phyloP scores from a whole-genome alignment of 2,329 filamentous ascomycete genomes.

The Colletotrichum liriopes region DNA sequence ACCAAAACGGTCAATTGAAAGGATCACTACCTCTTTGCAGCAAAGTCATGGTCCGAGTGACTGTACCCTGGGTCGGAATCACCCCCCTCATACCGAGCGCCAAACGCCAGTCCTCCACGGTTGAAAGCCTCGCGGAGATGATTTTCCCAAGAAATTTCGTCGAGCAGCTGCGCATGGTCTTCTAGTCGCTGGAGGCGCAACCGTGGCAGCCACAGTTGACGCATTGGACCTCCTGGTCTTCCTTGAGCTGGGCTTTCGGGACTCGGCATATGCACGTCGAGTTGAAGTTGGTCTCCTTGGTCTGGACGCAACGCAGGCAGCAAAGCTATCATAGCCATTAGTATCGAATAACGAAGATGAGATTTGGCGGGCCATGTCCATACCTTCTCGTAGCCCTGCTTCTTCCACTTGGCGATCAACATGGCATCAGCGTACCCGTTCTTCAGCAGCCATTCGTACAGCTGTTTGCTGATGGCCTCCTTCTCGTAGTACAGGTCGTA shows the following conservation, averaged over 20 bases:
- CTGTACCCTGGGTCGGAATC: conserved; percentile 11
- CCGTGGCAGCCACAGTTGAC: conserved; percentile 95
- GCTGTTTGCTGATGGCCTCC: conserved; percentile 90
- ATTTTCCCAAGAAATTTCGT: not conserved
- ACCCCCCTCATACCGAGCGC: conserved; percentile 25
- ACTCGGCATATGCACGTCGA: conserved; percentile 98
- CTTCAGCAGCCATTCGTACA: conserved; percentile 98
- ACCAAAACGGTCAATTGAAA: conserved; percentile 51
- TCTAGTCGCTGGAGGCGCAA: conserved; percentile 86
- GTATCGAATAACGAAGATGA: not conserved
- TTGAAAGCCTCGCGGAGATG: conserved; percentile 13
- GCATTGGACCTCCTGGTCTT: conserved; percentile 91
- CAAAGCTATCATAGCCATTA: conserved; percentile 74
- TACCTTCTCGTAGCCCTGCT: conserved; percentile 98
- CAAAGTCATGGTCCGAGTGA: conserved; percentile 35
- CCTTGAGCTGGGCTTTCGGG: conserved; percentile 89
- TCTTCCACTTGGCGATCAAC: conserved; percentile 99
- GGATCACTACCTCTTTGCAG: conserved; percentile 56
- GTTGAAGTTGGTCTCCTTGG: conserved; percentile 99
- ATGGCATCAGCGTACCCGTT: conserved; percentile 96
- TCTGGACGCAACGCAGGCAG: conserved; percentile 96
- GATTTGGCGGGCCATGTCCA: conserved; percentile 50
- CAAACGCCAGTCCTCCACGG: conserved; percentile 35
- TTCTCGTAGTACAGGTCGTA: conserved; percentile 99
- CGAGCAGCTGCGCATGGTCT: not conserved